phyloP scores from a whole-genome alignment of 108 stramenopile species.

The Skeletonema grethae region DNA sequence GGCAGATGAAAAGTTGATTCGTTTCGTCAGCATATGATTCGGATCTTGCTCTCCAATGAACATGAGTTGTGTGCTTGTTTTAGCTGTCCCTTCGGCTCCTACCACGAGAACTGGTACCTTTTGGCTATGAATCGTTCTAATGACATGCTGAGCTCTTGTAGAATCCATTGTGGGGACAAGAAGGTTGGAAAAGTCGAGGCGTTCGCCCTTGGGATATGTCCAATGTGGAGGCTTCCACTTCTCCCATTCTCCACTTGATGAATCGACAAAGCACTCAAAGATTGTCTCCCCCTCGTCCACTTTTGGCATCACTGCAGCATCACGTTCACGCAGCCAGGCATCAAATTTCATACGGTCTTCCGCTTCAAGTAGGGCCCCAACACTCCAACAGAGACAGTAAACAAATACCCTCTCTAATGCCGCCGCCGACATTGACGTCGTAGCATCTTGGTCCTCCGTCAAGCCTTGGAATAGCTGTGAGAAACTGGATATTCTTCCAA shows the following conservation, averaged over 20 bases:
- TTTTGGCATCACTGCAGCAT: slow-evolving; percentile 70
- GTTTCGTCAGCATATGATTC: slow-evolving; percentile 63
- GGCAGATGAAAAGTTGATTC: slow-evolving; percentile 90
- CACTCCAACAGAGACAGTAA: slow-evolving; percentile 85
- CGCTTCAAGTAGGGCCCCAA: slow-evolving; percentile 87
- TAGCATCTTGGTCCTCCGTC: slow-evolving; percentile 52
- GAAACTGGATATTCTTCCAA: slow-evolving; percentile 75
- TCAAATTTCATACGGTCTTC: slow-evolving; percentile 88
- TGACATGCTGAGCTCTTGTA: slow-evolving; percentile 74
- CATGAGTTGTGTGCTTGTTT: slow-evolving; percentile 90
- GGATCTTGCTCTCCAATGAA: slow-evolving; percentile 78
- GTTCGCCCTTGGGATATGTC: slow-evolving; percentile 73
- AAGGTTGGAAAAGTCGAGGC: slow-evolving; percentile 88
- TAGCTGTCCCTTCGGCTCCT: slow-evolving; percentile 91
- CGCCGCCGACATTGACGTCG: slow-evolving; percentile 23
- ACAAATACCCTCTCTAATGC: slow-evolving; percentile 79
- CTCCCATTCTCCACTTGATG: slow-evolving; percentile 58
- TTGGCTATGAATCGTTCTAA: slow-evolving; percentile 75
- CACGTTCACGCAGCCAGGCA: slow-evolving; percentile 64
- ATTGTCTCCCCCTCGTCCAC: slow-evolving; percentile 74
- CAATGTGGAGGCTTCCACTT: slow-evolving; percentile 80
- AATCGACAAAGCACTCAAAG: slow-evolving; percentile 82
- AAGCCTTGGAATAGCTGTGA: slow-evolving; percentile 79
- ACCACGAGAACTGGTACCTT: slow-evolving; percentile 75
- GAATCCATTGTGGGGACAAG: slow-evolving; percentile 94